Base-by-base conservation (phyloP, 2,329 filamentous ascomycete genomes). In the Curvularia lunata region DNA sequence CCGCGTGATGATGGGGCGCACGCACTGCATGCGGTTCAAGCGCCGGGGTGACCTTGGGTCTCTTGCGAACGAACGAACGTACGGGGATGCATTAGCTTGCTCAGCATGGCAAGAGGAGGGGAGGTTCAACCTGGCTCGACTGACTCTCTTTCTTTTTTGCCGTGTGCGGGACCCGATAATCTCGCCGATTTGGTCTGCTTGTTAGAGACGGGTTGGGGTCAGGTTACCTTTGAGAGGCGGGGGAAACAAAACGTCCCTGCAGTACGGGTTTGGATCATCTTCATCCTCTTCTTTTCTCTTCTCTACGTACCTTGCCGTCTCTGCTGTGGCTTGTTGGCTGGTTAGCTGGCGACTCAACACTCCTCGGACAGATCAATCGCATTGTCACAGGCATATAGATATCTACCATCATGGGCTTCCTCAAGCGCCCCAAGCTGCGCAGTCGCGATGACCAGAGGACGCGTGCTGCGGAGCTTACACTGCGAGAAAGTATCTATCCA, bases 401-500 rank as follows among this genome's bases (percentile, higher is more conserved):
- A 41, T 25, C 38, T 32, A 19, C 28, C 34, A 67, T 12, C 7
- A 75, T 75, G 72, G 65, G 59, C 3, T 70, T 76, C 53, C 73
- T 76, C 58, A 68, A 70, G 55, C 69, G 54, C 49, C 65, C 66
- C 18, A 67, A 62, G 25, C 61, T 76, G 41, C 73, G 69, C 54
- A 67, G 65, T 43, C 68, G 71, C 54, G 72, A 76, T 52, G 75
- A 79, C 54, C 74, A 79, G 67, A 77, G 82, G 52, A 86, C 84
- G 3, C 80, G 77, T 21, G 84, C 84, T 19, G 81, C 84, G n/a
- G 82, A 89, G 73, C 79, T 91, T 61, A 90, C 87, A 0, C 72
- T 91, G 28, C 81, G 86, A 51, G 82, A 90, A 68, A 91, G 88
- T 12, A 80, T 91, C 52, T 84, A 84, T 64, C 89, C 89, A 3